Evolutionary conservation across 495 filamentous ascomycete genomes (phyloP), one percentile per base, ranked within the genome.

Genomic region (Xylaria grammica): DNA sequence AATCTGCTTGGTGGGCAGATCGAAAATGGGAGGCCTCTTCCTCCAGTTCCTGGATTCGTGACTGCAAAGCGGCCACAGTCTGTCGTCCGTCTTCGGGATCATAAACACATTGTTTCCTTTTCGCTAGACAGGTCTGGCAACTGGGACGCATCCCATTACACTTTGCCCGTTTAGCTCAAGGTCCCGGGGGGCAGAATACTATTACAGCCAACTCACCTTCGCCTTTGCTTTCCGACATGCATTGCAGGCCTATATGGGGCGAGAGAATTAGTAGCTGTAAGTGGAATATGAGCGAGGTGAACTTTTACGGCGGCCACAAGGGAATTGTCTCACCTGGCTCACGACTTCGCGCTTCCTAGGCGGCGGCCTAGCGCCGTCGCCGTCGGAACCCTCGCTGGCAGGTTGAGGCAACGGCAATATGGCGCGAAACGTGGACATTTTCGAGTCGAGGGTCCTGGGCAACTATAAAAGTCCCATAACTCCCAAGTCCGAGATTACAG

Each of bases 141-240:
- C 6, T 17, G 30, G 48, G 48, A 30, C 48, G 48, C 11, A 13
- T 26, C 17, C 48, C 48, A 24, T 19, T 11, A 26, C 48, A 51
- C 48, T 51, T 30, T 51, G n/a, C n/a, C n/a, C n/a, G n/a, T 51
- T 1, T 24, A 1, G 24, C 4, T n/a, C 30, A 3, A 51, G 48
- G 15, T 30, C 8, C 0, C 15, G 5, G 15, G 13, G 1, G 1
- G 5, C n/a, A 4, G 27, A 30, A 3, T n/a, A 19, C 15, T 0
- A 2, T 11, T 6, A 30, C 13, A 51, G 15, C 3, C 48, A 5
- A 30, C 48, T 3, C 15, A 51, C 48, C 26, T 30, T 51, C 26
- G 48, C 27, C 48, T 51, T 51, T 30, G 26, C 26, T 51, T 51
- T 51, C 15, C 48, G 48, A 51, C 48, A 51, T 51, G 48, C 48